Percentiles rank a stretch among this genome's conserved stretches.
These are phyloP conservation scores for Solanum virginianum DNA, from an alignment of 257 asterid species.

Conservation along the genomic window DNA sequence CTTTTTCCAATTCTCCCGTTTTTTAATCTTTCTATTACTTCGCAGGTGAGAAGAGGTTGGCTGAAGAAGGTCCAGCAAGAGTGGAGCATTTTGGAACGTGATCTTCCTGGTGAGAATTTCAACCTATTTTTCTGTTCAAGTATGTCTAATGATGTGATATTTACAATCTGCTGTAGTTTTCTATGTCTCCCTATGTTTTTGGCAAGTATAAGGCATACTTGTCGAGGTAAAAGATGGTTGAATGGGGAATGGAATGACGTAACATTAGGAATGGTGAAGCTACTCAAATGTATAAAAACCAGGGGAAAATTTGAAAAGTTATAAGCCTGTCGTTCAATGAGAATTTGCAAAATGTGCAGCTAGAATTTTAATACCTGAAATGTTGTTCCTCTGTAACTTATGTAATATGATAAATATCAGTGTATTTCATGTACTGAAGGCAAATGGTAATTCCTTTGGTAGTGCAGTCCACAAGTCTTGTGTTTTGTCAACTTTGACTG, in stretches of 20 bases:
- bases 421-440: neutral
- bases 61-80: slow-evolving; percentile 76
- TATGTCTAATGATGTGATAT: neutral
- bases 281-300: neutral
- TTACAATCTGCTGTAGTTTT: neutral
- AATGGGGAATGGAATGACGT: neutral
- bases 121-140: neutral
- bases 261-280: neutral
- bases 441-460: neutral
- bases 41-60: slow-evolving; percentile 67
- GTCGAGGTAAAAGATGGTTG: neutral
- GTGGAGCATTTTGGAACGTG: slow-evolving; percentile 77
- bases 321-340: neutral
- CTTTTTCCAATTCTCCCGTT: neutral
- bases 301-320: neutral
- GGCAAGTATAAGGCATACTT: neutral
- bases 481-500: neutral
- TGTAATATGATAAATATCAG: neutral
- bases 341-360: neutral
- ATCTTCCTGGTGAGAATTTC: slow-evolving; percentile 76
- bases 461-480: neutral
- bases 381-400: neutral
- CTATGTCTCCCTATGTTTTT: neutral
- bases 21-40: neutral
- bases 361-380: neutral